phyloP scores from a whole-genome alignment of 371 early-diverging fungal genomes.

The Actinomortierella ambigua region DNA sequence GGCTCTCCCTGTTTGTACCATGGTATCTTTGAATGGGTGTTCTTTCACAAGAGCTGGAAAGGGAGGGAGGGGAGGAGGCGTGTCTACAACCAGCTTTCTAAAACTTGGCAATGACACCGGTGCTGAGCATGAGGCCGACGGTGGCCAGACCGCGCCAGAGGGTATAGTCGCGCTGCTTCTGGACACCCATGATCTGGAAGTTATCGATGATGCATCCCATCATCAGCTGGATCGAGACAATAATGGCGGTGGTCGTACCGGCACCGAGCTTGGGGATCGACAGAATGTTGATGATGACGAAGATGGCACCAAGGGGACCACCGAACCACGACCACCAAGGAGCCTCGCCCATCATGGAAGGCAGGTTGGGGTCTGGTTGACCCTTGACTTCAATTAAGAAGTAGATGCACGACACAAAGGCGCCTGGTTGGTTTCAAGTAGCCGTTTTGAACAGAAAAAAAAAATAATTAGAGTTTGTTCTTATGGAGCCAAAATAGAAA shows the following conservation, averaged over 20 bases:
- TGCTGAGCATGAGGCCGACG: slow-evolving; percentile 54
- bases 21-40: no score
- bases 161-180: slow-evolving; percentile 43
- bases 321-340: slow-evolving; percentile 53
- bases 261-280: slow-evolving; percentile 55
- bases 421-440: slow-evolving; percentile 28
- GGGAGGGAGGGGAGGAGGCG: no score
- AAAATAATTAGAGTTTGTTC: no score
- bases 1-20: no score
- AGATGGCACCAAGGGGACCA: slow-evolving; percentile 54
- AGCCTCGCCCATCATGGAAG: slow-evolving; percentile 18
- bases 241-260: slow-evolving; percentile 52
- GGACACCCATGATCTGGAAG: slow-evolving; percentile 51
- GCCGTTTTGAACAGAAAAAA: no score
- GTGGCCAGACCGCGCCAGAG: slow-evolving; percentile 57
- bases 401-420: slow-evolving; percentile 32
- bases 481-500: no score
- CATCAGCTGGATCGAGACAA: slow-evolving; percentile 55
- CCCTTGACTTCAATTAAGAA: slow-evolving; percentile 41
- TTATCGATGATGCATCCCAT: slow-evolving; percentile 57
- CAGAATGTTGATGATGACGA: slow-evolving; percentile 56
- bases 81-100: neutral
- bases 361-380: slow-evolving; percentile 32
- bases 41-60: no score
- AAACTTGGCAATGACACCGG: slow-evolving; percentile 52